Evolutionary conservation across 164 flowering plant species (phyloP), one percentile per base, ranked within the genome.

Genomic region (Aristolochia californica): DNA sequence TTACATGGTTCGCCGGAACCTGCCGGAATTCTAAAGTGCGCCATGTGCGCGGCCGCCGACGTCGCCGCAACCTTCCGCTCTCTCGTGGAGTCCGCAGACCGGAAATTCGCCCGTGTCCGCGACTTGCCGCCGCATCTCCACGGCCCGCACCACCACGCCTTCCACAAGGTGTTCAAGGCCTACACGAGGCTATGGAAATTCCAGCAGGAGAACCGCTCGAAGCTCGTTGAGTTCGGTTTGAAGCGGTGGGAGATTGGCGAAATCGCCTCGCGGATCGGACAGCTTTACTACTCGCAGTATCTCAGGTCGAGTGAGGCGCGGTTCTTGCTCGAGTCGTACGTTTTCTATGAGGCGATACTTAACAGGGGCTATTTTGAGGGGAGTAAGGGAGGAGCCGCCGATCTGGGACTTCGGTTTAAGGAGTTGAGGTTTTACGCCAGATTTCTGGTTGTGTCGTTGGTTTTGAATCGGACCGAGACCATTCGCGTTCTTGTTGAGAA

Each of bases 231-330:
- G 53, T 63, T 87, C 26, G 98, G 98, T 5, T 73, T 93, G 15
- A 81, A 85, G 68, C 77, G 98, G 26, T 85, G 91, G 91, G 97
- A 93, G 50, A 93, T 93, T 59, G 98, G 98, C 13, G 98, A 93
- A 77, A 89, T 93, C 78, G 98, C 98, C 13, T 83, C 91, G 51
- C 80, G 98, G 64, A 93, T 93, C 72, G 98, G 94, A 21, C 98
- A 93, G 81, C 80, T 93, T 2, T 93, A 93, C 70, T 93, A 75
- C 69, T 78, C 74, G 14, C 97, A 89, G 87, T 93, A 93, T 63
- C 72, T 78, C 83, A 68, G 91, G 77, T 85, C 83, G 34, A 85
- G 99, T 63, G 90, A 87, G 71, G 74, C 82, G 2, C 62, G 97
- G 72, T 93, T 82, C 63, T 57, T 93, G 59, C 70, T 84, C 45